Conservation (phyloP, 2,329 filamentous ascomycete genomes). For the Aspergillus alliaceus region DNA sequence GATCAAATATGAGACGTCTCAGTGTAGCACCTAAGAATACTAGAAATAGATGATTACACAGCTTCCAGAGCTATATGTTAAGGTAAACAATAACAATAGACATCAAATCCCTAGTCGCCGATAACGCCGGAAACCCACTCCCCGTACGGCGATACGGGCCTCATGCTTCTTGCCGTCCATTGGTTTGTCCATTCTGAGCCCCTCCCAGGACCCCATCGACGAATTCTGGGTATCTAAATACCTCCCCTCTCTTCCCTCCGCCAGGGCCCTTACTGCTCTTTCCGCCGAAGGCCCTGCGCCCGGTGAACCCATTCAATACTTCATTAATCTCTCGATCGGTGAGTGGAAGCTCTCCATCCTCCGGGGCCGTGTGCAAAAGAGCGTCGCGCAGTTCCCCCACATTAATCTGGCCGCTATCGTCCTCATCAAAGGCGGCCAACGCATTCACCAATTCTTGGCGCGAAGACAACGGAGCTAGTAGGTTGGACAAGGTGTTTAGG, state of each 20-base stretch:
- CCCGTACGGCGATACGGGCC: background rate
- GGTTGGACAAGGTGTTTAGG: conserved; percentile 75
- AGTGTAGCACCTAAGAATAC: background rate
- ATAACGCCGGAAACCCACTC: conserved; percentile 11
- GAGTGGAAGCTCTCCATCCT: conserved; percentile 64
- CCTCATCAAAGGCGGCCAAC: conserved; percentile 92
- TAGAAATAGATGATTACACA: background rate
- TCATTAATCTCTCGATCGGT: conserved; percentile 77
- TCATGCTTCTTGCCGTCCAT: conserved; percentile 20
- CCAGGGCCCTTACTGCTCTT: conserved; percentile 46
- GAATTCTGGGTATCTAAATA: conserved; percentile 93
- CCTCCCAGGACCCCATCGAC: conserved; percentile 68
- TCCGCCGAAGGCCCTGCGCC: conserved; percentile 76
- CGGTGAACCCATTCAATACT: conserved; percentile 83
- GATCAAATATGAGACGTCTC: no score
- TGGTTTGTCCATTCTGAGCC: conserved; percentile 29
- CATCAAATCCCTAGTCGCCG: conserved; percentile 1
- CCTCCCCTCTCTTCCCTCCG: conserved; percentile 69
- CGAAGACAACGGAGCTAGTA: conserved; percentile 73
- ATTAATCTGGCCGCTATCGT: conserved; percentile 92
- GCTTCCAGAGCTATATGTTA: conserved; percentile 10
- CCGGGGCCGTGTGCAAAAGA: conserved; percentile 76
- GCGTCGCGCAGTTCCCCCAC: conserved; percentile 79
- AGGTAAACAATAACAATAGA: conserved; percentile 2
- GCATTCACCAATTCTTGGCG: conserved; percentile 80